A percentile compares a stretch with the other conserved stretches of the same genome.
Evolutionary conservation across 805 yeast genomes (phyloP).

Genomic region (Nakazawaea pomicola): DNA sequence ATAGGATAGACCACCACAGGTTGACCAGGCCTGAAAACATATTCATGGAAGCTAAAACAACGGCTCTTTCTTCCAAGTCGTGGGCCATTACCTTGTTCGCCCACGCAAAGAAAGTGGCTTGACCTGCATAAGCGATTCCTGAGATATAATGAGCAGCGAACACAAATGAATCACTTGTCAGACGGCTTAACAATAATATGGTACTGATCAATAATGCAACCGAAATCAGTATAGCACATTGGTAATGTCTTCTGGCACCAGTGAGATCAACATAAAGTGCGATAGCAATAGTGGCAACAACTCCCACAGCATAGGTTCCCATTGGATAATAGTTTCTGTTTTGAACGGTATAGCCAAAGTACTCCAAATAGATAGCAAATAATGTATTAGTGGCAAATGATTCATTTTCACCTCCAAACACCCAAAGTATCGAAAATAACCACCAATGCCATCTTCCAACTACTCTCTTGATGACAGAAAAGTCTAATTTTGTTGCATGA

Average conservation of each 20-base stretch:
- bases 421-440: slow-evolving; percentile 47
- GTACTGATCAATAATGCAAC: slow-evolving; percentile 38
- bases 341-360: slow-evolving; percentile 35
- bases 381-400: slow-evolving; percentile 41
- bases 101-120: slow-evolving; percentile 38
- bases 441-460: slow-evolving; percentile 54
- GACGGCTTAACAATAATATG: slow-evolving; percentile 39
- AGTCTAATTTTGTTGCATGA: slow-evolving; percentile 18
- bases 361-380: slow-evolving; percentile 42
- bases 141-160: slow-evolving; percentile 53
- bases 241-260: slow-evolving; percentile 43
- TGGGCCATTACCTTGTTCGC: slow-evolving; percentile 35
- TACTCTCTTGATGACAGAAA: slow-evolving; percentile 37
- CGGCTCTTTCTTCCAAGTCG: slow-evolving; percentile 59
- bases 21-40: slow-evolving; percentile 59
- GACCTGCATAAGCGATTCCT: slow-evolving; percentile 42
- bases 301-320: slow-evolving; percentile 49
- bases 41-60: slow-evolving; percentile 61
- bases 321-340: slow-evolving; percentile 49
- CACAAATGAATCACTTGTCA: slow-evolving; percentile 31
- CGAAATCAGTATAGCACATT: slow-evolving; percentile 42
- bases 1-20: slow-evolving; percentile 59
- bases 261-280: slow-evolving; percentile 39
- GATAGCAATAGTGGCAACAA: slow-evolving; percentile 37
- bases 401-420: slow-evolving; percentile 43